Conservation (phyloP, 208 protist species). For the Perkinsela sp. region DNA sequence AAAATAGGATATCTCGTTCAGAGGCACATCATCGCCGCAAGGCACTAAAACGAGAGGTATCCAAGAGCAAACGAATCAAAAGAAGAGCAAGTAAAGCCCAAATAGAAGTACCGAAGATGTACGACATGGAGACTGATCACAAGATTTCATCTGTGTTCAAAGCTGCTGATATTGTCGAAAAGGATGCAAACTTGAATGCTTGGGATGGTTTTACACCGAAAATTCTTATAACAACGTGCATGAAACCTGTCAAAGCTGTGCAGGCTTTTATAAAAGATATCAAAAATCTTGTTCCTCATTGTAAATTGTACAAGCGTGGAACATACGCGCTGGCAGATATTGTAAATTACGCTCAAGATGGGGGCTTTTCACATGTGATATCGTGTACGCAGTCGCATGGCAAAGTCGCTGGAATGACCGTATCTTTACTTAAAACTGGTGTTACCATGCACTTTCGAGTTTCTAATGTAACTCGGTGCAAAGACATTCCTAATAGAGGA, state of each 20-base stretch:
- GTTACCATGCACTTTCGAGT: slow-evolving; percentile 58
- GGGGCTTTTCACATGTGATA: slow-evolving; percentile 59
- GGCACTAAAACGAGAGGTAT: background rate
- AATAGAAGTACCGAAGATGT: background rate
- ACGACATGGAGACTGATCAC: background rate
- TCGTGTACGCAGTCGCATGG: slow-evolving; percentile 53
- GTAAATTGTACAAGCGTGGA: slow-evolving; percentile 43
- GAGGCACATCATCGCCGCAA: background rate
- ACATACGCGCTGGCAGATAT: slow-evolving; percentile 67
- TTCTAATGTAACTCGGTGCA: slow-evolving; percentile 41
- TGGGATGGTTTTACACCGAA: too few relatives aligned
- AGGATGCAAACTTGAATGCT: slow-evolving; percentile 3
- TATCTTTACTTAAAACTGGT: slow-evolving; percentile 57
- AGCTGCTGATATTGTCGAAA: background rate
- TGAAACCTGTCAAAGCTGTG: slow-evolving; percentile 41
- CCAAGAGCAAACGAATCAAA: background rate
- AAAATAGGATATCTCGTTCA: background rate
- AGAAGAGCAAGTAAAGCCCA: background rate
- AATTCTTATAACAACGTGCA: slow-evolving; percentile 55
- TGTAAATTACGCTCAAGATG: slow-evolving; percentile 51
- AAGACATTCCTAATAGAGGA: slow-evolving; percentile 37
- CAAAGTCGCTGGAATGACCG: slow-evolving; percentile 46
- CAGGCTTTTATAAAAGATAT: slow-evolving; percentile 60
- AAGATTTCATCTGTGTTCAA: background rate
- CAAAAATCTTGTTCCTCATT: slow-evolving; percentile 54